phyloP scores from a whole-genome alignment of 2,329 filamentous ascomycete species.

The Talaromyces sp. region DNA sequence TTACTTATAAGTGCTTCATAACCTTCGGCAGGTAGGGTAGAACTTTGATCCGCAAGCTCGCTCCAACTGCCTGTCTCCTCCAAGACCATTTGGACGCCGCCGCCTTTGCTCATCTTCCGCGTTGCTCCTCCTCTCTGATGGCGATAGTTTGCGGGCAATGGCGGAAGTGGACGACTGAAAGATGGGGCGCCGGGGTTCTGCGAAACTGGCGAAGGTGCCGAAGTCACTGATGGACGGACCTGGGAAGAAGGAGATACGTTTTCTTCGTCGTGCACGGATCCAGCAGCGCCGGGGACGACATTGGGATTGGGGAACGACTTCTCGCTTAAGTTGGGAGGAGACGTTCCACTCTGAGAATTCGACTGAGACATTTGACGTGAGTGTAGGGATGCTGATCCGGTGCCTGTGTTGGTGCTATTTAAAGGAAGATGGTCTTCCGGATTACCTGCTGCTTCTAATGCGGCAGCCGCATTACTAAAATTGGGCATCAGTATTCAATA shows the following conservation, averaged over 20 bases:
- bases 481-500: conserved; percentile 2
- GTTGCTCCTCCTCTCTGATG: conserved; percentile 56
- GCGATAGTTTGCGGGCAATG: conserved; percentile 38
- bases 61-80: conserved; percentile 89
- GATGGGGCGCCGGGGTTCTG: conserved; percentile 25
- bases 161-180: conserved; percentile 35
- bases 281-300: neutral
- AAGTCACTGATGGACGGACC: conserved; percentile 13
- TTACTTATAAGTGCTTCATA: conserved; percentile 34
- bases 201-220: conserved; percentile 21
- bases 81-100: conserved; percentile 85
- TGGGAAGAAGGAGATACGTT: conserved; percentile 18
- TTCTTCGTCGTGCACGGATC: conserved; percentile 16
- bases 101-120: conserved; percentile 70
- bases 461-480: conserved; percentile 31
- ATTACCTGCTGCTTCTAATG: conserved; percentile 36
- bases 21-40: conserved; percentile 66
- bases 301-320: conserved; percentile 16
- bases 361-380: conserved; percentile 34
- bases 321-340: conserved; percentile 27
- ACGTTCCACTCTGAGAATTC: conserved; percentile 25
- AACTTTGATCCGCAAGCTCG: conserved; percentile 78
- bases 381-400: conserved; percentile 18
- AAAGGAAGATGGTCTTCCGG: conserved; percentile 34
- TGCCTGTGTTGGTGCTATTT: conserved; percentile 15